Evolutionary conservation across 495 filamentous ascomycete genomes (phyloP), one percentile per base, ranked within the genome.

Genomic region (Podospora sp.): DNA sequence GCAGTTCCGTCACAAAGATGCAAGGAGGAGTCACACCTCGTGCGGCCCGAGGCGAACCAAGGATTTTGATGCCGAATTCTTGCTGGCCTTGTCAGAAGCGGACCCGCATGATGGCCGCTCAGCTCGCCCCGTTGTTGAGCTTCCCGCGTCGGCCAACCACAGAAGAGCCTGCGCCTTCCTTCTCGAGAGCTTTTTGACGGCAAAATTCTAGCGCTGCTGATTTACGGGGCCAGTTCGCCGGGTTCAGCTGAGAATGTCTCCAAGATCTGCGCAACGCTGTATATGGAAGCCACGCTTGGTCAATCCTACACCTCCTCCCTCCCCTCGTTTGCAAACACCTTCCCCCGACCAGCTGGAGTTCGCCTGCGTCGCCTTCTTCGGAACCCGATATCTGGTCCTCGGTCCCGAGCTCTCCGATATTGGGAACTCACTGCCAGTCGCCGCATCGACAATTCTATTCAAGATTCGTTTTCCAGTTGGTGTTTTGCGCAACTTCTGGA

Each of bases 391-490:
- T 57, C 53, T 25, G 21, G 53, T 1, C 53, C 53, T 57, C 53
- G 53, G 53, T 24, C 22, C 53, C 53, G 53, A 26, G 22, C 11
- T 25, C 53, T 36, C 16, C 12, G 40, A 18, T 18, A 57, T 21
- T 25, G 53, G 53, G 53, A 50, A 16, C 36, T 25, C 21, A 62
- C 22, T 62, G 60, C 40, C 35, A 50, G 24, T 40, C 60, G 25
- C 35, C 22, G 50, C 58, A 35, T 46, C n/a, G 7, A 20, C n/a
- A 46, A 26, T n/a, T 53, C 27, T 24, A 33, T 6, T 29, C 6
- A 33, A 22, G 24, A 46, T 46, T 46, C 7, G 4, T 27, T 2
- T 49, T 46, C 61, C 40, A 11, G 24, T 52, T 36, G 25, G 36
- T 51, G n/a, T 63, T 46, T 51, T 24, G 49, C 12, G 22, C 61